A percentile compares a stretch with the other conserved stretches of the same genome.
Evolutionary conservation across 352 stramenopile species (phyloP).

Genomic region (Pythium inflatum): DNA sequence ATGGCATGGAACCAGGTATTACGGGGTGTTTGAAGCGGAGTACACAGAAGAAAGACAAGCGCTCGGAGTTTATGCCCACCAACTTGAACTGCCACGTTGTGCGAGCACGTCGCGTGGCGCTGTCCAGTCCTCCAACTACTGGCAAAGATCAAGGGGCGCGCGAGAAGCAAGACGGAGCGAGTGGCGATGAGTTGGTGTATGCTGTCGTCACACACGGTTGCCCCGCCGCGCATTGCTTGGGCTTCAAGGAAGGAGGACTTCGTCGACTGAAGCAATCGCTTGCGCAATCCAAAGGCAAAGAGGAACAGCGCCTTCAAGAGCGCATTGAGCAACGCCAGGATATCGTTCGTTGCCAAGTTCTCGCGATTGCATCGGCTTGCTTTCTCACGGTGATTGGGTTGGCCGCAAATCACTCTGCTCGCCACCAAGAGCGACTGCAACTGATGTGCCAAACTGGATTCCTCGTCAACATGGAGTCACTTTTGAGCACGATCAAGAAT

Average conservation of each 20-base stretch:
- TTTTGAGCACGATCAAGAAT: constrained; percentile 93
- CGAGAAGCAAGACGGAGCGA: constrained; percentile 25
- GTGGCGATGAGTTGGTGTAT: constrained; percentile 67
- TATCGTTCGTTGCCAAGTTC: constrained; percentile 75
- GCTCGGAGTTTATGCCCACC: constrained; percentile 83
- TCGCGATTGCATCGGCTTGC: constrained; percentile 70
- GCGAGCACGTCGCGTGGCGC: constrained; percentile 58
- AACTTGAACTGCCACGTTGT: constrained; percentile 87
- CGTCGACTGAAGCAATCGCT: constrained; percentile 59
- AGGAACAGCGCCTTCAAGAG: constrained; percentile 60
- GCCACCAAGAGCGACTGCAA: constrained; percentile 61
- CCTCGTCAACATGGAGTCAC: constrained; percentile 93
- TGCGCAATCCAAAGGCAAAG: constrained; percentile 44
- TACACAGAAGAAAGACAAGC: constrained; percentile 87
- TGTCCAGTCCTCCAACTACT: constrained; percentile 36
- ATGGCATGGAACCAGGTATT: constrained; percentile 81
- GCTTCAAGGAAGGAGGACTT: constrained; percentile 86
- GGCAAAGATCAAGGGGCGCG: constrained; percentile 22
- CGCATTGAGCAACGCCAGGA: constrained; percentile 82
- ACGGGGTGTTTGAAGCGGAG: constrained; percentile 84
- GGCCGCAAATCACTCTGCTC: constrained; percentile 55
- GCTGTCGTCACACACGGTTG: constrained; percentile 81
- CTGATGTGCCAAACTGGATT: constrained; percentile 80
- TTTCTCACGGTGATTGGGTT: constrained; percentile 77
- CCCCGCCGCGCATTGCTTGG: constrained; percentile 74